Evolutionary conservation across 176 grass and related monocot genomes (phyloP), one percentile per base, ranked within the genome.

Genomic region (Avena eriantha): DNA sequence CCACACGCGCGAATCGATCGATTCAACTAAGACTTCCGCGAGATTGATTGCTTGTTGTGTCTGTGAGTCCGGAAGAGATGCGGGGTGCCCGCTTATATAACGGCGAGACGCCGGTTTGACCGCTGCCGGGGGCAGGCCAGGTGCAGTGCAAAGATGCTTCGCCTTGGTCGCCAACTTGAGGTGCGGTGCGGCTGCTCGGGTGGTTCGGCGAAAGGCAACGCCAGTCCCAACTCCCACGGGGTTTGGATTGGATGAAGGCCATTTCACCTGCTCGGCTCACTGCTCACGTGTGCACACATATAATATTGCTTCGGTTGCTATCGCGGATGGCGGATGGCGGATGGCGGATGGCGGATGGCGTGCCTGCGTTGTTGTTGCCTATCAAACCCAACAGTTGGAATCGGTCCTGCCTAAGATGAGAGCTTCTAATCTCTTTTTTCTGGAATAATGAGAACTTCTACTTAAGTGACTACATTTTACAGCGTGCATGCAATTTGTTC

Each of bases 81-180:
- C 78, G 7, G 15, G 49, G 16, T 31, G 45, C 8, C n/a, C 43
- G 17, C 19, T 80, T 87, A 29, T 87, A 84, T 84, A 87, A 7
- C 33, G 80, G 74, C 45, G 29, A 57, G 79, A 64, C 66, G 71
- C 82, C 53, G 49, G 61, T 61, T 83, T 90, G 84, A 90, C 73
- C 73, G 46, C 63, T 5, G 35, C 5, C 69, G 39, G 72, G 35
- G 2, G 23, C 16, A 49, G 9, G 69, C 36, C 4, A 5, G 39
- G 8, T 77, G 56, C 50, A 39, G 31, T 19, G 82, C 70, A 7
- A 17, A 60, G 49, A 70, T 61, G 88, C 50, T 83, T 83, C 54
- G 54, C 17, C 23, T 53, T 46, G 12, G 45, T 55, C 22, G 55
- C 22, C 79, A 63, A 34, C 43, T 33, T 14, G 5, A 54, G 1